Evolutionary conservation across 306 rosid species (phyloP), one percentile per base, ranked within the genome.

Genomic region (Vigna radiata): DNA sequence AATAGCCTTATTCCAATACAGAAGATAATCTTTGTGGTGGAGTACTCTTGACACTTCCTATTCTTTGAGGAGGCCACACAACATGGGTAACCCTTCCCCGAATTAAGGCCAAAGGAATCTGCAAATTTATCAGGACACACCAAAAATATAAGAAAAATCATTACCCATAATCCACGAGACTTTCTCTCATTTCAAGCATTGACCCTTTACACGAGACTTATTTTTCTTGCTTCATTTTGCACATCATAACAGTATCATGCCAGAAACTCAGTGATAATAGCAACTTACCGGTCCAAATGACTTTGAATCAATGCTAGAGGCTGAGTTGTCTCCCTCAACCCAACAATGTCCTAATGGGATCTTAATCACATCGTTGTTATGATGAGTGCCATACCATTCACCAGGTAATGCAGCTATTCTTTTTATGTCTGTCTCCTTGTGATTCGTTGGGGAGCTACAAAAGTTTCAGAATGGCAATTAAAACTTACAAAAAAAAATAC

Each of bases 51-150:
- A 95, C 89, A 18, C 88, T 84, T 55, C 98, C 89, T 37, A 92
- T 86, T 88, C 98, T 92, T 50, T 86, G 93, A 77, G 97, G 97
- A 79, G 98, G 98, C 97, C 99, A 95, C 77, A 90, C 92, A 63
- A 92, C 53, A 75, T 90, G 93, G 49, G 96, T 89, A 85, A 86
- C 98, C 85, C 89, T 90, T 86, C 97, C 97, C 73, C 85, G 76
- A 76, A 92, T 54, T 70, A 95, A 81, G 75, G 85, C 98, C 79
- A 92, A 52, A 55, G 96, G 97, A 80, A 95, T 85, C 98, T 92
- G 97, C 88, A 79, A 77, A 84, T 64, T 53, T 43, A 46, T 27
- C 62, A 73, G 60, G 41, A 70, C 78, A 83, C 75, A 58, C n/a
- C 9, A 68, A 55, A 47, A 44, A 72, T 19, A 49, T 68, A 81